A percentile compares a stretch with the other conserved stretches of the same genome.
These are phyloP conservation scores for Tephrocybe rancida DNA, from an alignment of 768 basidiomycete genomes.

Conservation along the genomic window DNA sequence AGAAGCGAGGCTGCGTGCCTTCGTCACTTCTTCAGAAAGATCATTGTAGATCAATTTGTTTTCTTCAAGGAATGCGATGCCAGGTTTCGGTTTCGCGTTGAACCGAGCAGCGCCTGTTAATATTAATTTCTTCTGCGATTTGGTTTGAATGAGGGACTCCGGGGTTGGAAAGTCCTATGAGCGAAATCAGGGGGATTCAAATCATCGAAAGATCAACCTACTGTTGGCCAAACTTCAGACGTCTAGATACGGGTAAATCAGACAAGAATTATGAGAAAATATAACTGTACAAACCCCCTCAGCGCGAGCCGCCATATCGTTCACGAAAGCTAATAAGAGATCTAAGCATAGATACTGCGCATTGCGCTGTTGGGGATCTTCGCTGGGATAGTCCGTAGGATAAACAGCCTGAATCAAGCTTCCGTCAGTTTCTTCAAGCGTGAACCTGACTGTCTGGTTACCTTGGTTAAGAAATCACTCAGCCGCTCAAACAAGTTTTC, in stretches of 20 bases:
- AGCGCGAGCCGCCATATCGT: slow-evolving; percentile 78
- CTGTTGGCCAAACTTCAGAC: slow-evolving; percentile 63
- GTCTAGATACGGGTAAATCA: slow-evolving; percentile 30
- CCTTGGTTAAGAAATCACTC: slow-evolving; percentile 87
- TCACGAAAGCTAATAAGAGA: slow-evolving; percentile 81
- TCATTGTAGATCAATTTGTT: slow-evolving; percentile 85
- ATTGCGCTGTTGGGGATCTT: slow-evolving; percentile 70
- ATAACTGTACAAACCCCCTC: slow-evolving; percentile 38
- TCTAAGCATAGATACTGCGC: slow-evolving; percentile 90
- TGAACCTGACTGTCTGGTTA: slow-evolving; percentile 30
- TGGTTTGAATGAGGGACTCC: slow-evolving; percentile 62
- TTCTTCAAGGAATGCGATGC: slow-evolving; percentile 89
- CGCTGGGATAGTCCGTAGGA: slow-evolving; percentile 60
- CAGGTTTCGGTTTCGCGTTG: slow-evolving; percentile 91
- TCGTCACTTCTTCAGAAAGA: slow-evolving; percentile 55
- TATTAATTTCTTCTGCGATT: slow-evolving; percentile 87
- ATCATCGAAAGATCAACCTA: slow-evolving; percentile 31
- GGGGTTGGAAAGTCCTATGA: slow-evolving; percentile 56
- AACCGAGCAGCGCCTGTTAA: slow-evolving; percentile 84
- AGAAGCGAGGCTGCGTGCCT: slow-evolving; percentile 70
- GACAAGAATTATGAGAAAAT: slow-evolving; percentile 7
- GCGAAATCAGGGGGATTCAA: neutral
- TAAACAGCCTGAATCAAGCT: slow-evolving; percentile 70
- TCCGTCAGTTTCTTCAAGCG: neutral
- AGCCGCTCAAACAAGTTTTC: slow-evolving; percentile 94